Evolutionary conservation across 768 basidiomycete genomes (phyloP).

Genomic region (Termitomyces eurrhizus): DNA sequence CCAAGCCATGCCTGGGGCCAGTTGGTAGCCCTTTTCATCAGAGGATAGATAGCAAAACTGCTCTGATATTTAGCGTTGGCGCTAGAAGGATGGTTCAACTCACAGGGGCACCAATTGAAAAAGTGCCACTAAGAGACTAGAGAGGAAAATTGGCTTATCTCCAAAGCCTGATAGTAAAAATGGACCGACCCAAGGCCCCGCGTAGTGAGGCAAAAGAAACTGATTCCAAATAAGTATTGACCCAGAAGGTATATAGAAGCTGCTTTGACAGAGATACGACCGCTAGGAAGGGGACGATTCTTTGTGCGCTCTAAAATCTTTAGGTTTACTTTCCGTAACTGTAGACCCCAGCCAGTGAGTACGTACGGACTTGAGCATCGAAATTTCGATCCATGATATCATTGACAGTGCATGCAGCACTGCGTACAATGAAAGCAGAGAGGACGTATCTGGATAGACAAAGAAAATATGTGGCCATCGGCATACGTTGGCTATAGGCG

Average conservation of each 20-base stretch:
- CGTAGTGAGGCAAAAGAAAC: constrained; percentile 27
- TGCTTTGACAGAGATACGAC: constrained; percentile 36
- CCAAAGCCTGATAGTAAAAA: neutral
- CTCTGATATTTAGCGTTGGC: constrained; percentile 27
- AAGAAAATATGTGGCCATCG: neutral
- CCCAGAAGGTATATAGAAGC: constrained; percentile 35
- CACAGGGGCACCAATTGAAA: constrained; percentile 3
- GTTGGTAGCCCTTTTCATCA: constrained; percentile 48
- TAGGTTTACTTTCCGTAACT: neutral
- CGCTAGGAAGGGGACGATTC: constrained; percentile 41
- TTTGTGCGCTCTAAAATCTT: constrained; percentile 37
- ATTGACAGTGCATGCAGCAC: constrained; percentile 49
- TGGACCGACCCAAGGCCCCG: constrained; percentile 15
- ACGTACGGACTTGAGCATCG: constrained; percentile 44
- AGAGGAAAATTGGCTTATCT: neutral
- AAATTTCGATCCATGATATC: constrained; percentile 48
- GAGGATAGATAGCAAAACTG: constrained; percentile 41
- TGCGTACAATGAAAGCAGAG: constrained; percentile 34
- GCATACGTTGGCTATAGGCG: neutral
- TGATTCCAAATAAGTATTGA: constrained; percentile 34
- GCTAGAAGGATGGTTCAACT: neutral
- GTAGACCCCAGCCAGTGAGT: too few species aligned
- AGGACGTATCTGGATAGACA: constrained; percentile 28
- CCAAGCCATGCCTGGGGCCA: constrained; percentile 61
- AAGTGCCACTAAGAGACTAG: neutral